Evolutionary conservation across 495 filamentous ascomycete species (phyloP), one percentile per base, ranked within the genome.

Genomic region (Geopyxis carbonaria): DNA sequence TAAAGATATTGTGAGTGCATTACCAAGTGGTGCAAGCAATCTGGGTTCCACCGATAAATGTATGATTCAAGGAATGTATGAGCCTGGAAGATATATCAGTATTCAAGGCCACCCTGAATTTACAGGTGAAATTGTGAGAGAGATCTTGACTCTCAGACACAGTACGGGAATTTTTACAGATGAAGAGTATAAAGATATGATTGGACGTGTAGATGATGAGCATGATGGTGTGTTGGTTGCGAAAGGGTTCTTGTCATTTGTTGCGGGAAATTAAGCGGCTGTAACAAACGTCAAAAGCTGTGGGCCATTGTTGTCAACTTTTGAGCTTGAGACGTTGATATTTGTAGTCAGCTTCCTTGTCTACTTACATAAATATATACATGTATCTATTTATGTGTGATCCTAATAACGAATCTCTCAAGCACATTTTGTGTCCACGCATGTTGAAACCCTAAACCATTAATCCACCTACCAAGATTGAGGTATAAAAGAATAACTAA

Each of bases 91-190:
- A 5, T 62, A 80, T 44, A 74, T 94, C 22, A 78, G 80, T 0
- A 73, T 93, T 3, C 86, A 95, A 57, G 86, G 84, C 3, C 87
- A 95, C 54, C 87, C 87, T 5, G 87, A 95, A 58, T 93, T 89
- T 53, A 81, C 65, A 2, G 65, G 62, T 34, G 72, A 77, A 24
- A 87, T 93, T 42, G 67, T 84, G 44, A 60, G 56, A 5, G 78
- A 85, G 58, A 55, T 93, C 20, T 59, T 92, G 28, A 60, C 64
- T 20, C 42, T 55, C 30, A 61, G 84, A 22, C 69, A 77, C 38
- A 56, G 60, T 31, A 49, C 51, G 30, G 80, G 77, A 3, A 64
- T 92, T 4, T 78, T 93, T 40, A 54, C 64, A 24, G 69, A 79
- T 28, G 72, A 67, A 5, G 42, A 72, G 22, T 78, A 64, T 45